Base-by-base conservation (phyloP, 2,329 filamentous ascomycete genomes). In the Monilinia fructigena region DNA sequence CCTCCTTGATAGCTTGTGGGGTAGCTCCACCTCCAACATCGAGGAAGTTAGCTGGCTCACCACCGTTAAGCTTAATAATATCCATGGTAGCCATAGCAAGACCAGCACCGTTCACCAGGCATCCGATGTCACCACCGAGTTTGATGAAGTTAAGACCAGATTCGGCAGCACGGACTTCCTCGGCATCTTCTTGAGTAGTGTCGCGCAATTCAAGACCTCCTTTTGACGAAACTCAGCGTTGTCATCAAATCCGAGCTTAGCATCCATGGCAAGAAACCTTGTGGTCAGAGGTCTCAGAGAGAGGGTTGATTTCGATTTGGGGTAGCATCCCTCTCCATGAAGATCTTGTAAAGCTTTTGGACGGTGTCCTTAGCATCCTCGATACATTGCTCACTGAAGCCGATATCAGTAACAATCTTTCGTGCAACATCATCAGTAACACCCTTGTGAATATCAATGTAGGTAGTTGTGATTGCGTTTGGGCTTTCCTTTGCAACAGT, bases 71-170 rank as follows among this genome's bases (percentile, higher is more conserved):
- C 88, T 99, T 98, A 87, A 99, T 99, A 80, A 99, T 98, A 81
- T 99, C 95, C 95, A 99, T 99, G 79, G 95, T 99, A 71, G 95
- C 95, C 95, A 99, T 99, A 82, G 95, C 95, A 73, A 99, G 90
- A 83, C 95, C 95, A 76, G 95, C 95, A 79, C 95, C 95, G 83
- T 99, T 99, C 83, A 99, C 95, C 74, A 98, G 86, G 85, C 95
- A 99, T 81, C 95, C 95, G 79, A 99, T 99, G 79, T 99, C 95
- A 79, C 95, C 95, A 78, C 98, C 95, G 69, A 99, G 90, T 88
- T 99, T 99, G 86, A 99, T 99, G 84, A 99, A 99, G 88, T 99
- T 99, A 74, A 99, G 88, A 76, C 92, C 92, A 73, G 88, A 93
- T 86, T 96, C 84, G 76, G 93, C 93, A 75, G 95, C 95, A 82